Conservation (phyloP, 2,329 filamentous ascomycete genomes). For the Colletotrichum caudatum region DNA sequence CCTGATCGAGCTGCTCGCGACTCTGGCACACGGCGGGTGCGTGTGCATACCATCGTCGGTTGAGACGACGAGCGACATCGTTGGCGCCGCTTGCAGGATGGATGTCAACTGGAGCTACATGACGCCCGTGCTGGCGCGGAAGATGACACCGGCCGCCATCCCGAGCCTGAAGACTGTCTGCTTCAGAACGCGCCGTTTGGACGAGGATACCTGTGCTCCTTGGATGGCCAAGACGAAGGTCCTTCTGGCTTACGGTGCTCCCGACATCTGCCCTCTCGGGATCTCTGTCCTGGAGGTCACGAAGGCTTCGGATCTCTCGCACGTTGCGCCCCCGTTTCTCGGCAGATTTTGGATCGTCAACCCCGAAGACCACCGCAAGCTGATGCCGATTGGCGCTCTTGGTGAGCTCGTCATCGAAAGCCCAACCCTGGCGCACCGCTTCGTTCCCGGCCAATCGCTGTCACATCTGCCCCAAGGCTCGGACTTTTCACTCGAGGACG, state of each 20-base stretch:
- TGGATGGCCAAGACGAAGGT: constrained; percentile 61
- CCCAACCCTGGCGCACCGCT: constrained; percentile 58
- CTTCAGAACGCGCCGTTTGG: constrained; percentile 63
- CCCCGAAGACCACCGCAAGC: constrained; percentile 61
- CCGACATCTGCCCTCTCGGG: constrained; percentile 64
- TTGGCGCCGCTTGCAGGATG: constrained; percentile 62
- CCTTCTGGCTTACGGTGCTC: constrained; percentile 64
- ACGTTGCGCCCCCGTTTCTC: constrained; percentile 61
- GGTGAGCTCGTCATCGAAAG: constrained; percentile 73
- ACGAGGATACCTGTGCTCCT: constrained; percentile 60
- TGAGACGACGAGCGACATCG: constrained; percentile 63
- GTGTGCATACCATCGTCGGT: constrained; percentile 68
- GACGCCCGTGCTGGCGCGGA: constrained; percentile 69
- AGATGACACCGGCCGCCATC: constrained; percentile 53
- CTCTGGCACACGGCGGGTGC: constrained; percentile 68
- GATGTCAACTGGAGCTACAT: constrained; percentile 65
- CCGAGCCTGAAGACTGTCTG: constrained; percentile 57
- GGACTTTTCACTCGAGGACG: constrained; percentile 43
- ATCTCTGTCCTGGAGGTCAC: constrained; percentile 61
- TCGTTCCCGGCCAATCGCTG: constrained; percentile 48
- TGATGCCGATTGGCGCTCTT: constrained; percentile 65
- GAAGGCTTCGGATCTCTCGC: constrained; percentile 51
- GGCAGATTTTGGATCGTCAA: constrained; percentile 67
- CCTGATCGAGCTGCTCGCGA: constrained; percentile 63
- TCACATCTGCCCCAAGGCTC: constrained; percentile 45